Conservation (phyloP, 768 basidiomycete genomes). For the Fomitopsis serialis region DNA sequence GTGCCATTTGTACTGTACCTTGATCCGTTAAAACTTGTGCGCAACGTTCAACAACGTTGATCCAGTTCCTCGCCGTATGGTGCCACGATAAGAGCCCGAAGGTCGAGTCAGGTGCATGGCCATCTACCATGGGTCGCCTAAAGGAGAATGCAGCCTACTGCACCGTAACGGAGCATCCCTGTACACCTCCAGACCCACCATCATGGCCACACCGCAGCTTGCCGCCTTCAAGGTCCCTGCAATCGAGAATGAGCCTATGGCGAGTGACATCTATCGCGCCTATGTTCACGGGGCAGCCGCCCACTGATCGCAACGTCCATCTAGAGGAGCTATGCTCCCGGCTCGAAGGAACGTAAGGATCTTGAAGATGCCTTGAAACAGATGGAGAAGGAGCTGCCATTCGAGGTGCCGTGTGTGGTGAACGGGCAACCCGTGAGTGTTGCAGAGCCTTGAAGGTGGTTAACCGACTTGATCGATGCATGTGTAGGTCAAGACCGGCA, state of each 20-base stretch:
- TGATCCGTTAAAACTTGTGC: no score
- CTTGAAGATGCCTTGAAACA: conserved; percentile 68
- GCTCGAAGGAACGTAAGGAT: conserved; percentile 69
- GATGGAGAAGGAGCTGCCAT: conserved; percentile 81
- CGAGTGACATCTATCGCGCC: conserved; percentile 27
- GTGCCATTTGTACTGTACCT: no score
- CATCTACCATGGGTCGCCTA: no score
- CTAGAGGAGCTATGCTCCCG: conserved; percentile 73
- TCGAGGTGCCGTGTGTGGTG: conserved; percentile 90
- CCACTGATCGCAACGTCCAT: neutral
- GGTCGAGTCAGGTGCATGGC: no score
- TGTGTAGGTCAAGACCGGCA: conserved; percentile 75
- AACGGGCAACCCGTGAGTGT: conserved; percentile 76
- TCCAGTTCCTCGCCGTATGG: no score
- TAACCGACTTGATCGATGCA: neutral
- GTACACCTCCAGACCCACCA: neutral
- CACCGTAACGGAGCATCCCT: no score
- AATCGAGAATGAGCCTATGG: conserved; percentile 93
- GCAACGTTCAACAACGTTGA: no score
- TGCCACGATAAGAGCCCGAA: no score
- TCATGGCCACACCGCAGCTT: conserved; percentile 69
- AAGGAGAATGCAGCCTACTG: no score
- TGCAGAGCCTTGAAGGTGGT: neutral
- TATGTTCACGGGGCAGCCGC: neutral
- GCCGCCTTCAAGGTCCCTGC: conserved; percentile 82